These are phyloP conservation scores for Lactarius hatsudake DNA, from an alignment of 768 basidiomycete species.

Conservation along the genomic window DNA sequence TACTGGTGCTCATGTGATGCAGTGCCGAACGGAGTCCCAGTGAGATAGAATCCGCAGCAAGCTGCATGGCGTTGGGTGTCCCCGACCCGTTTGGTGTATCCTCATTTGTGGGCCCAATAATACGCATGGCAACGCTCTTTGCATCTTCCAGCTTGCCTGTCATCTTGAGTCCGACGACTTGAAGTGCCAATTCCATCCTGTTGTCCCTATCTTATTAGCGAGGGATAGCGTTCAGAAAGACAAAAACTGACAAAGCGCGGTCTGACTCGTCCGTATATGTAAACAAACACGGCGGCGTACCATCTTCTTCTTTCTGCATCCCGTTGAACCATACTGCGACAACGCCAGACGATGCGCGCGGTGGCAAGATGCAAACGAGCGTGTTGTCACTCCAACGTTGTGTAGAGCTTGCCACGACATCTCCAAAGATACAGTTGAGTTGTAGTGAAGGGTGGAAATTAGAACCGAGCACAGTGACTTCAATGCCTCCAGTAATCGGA, in stretches of 20 bases:
- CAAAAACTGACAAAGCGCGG: slow-evolving; percentile 67
- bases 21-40: slow-evolving; percentile 58
- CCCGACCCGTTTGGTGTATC: slow-evolving; percentile 35
- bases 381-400: slow-evolving; percentile 93
- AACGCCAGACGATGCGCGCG: slow-evolving; percentile 73
- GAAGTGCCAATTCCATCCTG: slow-evolving; percentile 94
- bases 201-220: slow-evolving; percentile 14
- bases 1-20: slow-evolving; percentile 52
- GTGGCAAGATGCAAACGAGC: slow-evolving; percentile 87
- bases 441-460: slow-evolving; percentile 78
- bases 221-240: slow-evolving; percentile 18
- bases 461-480: slow-evolving; percentile 89
- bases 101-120: slow-evolving; percentile 75
- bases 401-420: slow-evolving; percentile 74
- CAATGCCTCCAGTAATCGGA: slow-evolving; percentile 89
- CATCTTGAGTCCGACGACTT: slow-evolving; percentile 95
- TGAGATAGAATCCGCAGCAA: slow-evolving; percentile 44
- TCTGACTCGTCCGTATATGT: slow-evolving; percentile 92
- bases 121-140: slow-evolving; percentile 89
- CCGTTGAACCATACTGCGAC: slow-evolving; percentile 91
- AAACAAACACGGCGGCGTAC: slow-evolving; percentile 62
- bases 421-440: slow-evolving; percentile 83
- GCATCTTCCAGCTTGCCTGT: slow-evolving; percentile 93
- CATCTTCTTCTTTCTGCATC: slow-evolving; percentile 58
- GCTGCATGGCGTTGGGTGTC: slow-evolving; percentile 39